Conservation (phyloP, 148 eudicot genomes). For the Mesembryanthemum crystallinum region DNA sequence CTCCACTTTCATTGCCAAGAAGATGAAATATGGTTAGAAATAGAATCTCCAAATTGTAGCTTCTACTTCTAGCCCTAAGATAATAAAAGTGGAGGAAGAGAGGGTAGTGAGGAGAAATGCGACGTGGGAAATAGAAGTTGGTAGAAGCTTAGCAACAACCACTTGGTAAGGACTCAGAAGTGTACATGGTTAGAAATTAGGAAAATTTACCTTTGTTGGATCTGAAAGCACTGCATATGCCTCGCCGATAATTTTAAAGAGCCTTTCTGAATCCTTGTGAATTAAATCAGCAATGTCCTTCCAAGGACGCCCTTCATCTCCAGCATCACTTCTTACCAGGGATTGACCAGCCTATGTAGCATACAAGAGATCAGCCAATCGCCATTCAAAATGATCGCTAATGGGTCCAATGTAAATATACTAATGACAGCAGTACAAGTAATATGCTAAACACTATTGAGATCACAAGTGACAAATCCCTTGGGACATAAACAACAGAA, state of each 20-base stretch:
- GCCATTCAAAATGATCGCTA: not conserved
- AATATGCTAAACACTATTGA: not conserved
- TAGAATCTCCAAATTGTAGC: too few relatives aligned
- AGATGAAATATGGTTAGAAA: too few relatives aligned
- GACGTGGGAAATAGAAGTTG: too few relatives aligned
- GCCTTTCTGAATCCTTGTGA: slow-evolving; percentile 71
- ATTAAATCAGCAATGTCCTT: slow-evolving; percentile 70
- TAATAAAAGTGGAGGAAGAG: too few relatives aligned
- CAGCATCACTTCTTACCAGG: slow-evolving; percentile 63
- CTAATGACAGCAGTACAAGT: not conserved
- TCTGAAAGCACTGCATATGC: slow-evolving; percentile 95
- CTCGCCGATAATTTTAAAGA: slow-evolving; percentile 89
- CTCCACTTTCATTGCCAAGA: too few relatives aligned
- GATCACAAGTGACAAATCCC: not conserved
- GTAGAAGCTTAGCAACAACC: too few relatives aligned
- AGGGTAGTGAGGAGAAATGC: too few relatives aligned
- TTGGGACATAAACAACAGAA: slow-evolving; percentile 7
- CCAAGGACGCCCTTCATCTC: slow-evolving; percentile 72
- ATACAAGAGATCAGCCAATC: slow-evolving; percentile 1
- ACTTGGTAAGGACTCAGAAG: too few relatives aligned
- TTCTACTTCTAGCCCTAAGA: too few relatives aligned
- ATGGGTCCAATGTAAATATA: not conserved
- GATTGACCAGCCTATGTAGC: slow-evolving; percentile 64
- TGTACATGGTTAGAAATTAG: too few relatives aligned
- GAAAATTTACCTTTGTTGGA: slow-evolving; percentile 56